These are phyloP conservation scores for Canavalia gladiata DNA, from an alignment of 306 rosid species.

Conservation along the genomic window DNA sequence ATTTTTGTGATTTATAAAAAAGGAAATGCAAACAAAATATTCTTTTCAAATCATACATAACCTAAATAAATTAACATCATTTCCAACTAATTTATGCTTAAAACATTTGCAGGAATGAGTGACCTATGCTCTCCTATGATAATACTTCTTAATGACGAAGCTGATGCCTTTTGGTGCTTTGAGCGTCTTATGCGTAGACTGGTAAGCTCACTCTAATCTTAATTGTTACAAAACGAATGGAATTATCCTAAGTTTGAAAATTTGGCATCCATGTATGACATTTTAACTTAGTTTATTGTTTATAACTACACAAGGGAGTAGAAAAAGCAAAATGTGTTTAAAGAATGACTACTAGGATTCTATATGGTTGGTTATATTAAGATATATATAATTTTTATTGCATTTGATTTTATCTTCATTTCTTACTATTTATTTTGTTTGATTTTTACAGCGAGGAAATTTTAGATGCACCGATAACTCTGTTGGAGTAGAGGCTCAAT, in stretches of 20 bases:
- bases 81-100: conserved; percentile 37
- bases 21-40: no score
- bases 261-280: neutral
- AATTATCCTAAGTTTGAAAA: neutral
- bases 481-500: conserved; percentile 92
- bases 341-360: neutral
- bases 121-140: conserved; percentile 99
- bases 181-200: conserved; percentile 94
- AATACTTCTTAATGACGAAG: conserved; percentile 91
- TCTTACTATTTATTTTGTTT: conserved; percentile 50
- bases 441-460: conserved; percentile 81
- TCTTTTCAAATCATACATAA: no score
- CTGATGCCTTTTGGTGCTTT: conserved; percentile 96
- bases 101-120: conserved; percentile 83
- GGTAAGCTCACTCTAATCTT: conserved; percentile 57
- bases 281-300: conserved; percentile 2
- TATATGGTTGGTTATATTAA: neutral
- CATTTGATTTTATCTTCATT: conserved; percentile 28
- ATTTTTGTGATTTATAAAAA: no score
- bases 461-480: conserved; percentile 89
- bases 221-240: neutral
- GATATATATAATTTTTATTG: neutral
- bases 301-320: neutral
- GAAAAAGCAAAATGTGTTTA: neutral
- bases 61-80: neutral